Percentiles rank a stretch among this genome's conserved stretches.
Evolutionary conservation across 1,284 basidiomycete species (phyloP).

Genomic region (Ustilago loliicola): DNA sequence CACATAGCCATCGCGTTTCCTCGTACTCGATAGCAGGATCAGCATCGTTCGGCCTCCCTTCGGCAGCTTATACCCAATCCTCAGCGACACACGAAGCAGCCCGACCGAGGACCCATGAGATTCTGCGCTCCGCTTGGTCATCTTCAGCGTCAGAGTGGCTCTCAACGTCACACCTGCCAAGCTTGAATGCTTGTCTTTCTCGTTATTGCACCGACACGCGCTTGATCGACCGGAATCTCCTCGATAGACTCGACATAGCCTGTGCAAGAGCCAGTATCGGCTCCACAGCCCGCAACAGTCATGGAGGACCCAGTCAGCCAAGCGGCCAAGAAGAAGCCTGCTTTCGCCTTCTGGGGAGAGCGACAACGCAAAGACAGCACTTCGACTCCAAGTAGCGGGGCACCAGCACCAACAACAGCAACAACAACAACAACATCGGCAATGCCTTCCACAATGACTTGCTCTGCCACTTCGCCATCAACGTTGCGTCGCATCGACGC

Average conservation of each 20-base stretch:
- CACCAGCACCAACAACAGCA: constrained; percentile 1
- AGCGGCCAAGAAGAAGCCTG: constrained; percentile 37
- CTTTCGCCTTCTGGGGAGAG: constrained; percentile 49
- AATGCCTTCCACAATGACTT: neutral
- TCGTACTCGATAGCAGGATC: neutral
- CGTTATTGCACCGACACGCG: neutral
- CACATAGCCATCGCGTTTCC: no score
- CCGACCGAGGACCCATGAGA: constrained; percentile 13
- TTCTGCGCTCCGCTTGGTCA: neutral
- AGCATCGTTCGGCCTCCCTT: neutral
- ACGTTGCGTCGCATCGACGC: constrained; percentile 20
- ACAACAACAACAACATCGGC: neutral
- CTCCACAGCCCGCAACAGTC: neutral
- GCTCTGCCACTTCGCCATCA: constrained; percentile 13
- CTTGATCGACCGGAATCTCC: neutral
- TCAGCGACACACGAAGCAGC: neutral
- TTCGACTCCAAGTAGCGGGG: constrained; percentile 2
- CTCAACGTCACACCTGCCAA: constrained; percentile 2
- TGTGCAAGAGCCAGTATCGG: neutral
- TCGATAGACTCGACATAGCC: neutral
- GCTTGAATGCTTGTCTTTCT: neutral
- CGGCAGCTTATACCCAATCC: neutral
- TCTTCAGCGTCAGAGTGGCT: constrained; percentile 11
- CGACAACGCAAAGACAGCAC: constrained; percentile 34
- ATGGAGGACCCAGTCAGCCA: constrained; percentile 48